Percentiles rank a stretch among this genome's conserved stretches.
Evolutionary conservation across 2,329 filamentous ascomycete species (phyloP).

Genomic region (Fusarium bactridioides): DNA sequence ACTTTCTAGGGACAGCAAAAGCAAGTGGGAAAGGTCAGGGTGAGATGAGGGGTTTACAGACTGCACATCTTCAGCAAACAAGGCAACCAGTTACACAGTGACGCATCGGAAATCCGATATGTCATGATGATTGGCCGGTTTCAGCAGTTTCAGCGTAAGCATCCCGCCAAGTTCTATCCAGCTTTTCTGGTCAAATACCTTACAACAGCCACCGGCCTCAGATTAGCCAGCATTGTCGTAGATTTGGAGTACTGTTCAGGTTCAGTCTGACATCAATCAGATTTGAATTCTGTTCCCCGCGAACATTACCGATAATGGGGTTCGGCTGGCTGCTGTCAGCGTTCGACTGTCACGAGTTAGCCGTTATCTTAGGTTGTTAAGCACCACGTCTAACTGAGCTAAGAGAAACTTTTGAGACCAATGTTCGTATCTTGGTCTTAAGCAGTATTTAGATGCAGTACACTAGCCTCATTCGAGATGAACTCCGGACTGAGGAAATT

Average conservation of each 20-base stretch:
- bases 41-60: not conserved
- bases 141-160: not conserved
- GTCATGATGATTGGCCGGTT: not conserved
- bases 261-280: not conserved
- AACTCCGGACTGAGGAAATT: not conserved
- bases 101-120: not conserved
- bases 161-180: too few relatives aligned
- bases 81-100: not conserved
- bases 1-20: not conserved
- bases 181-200: not conserved
- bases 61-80: not conserved
- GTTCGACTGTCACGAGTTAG: not conserved
- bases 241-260: not conserved
- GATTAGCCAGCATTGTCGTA: not conserved
- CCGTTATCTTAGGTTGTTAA: not conserved
- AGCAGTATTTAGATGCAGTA: not conserved
- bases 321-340: not conserved
- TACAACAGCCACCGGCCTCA: not conserved
- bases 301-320: not conserved
- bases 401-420: not conserved
- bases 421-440: not conserved
- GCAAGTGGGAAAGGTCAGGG: not conserved
- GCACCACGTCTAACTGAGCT: not conserved
- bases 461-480: not conserved
- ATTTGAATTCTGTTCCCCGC: not conserved